Evolutionary conservation across 495 filamentous ascomycete species (phyloP), one percentile per base, ranked within the genome.

Genomic region (Hypoxylon cercidicola): DNA sequence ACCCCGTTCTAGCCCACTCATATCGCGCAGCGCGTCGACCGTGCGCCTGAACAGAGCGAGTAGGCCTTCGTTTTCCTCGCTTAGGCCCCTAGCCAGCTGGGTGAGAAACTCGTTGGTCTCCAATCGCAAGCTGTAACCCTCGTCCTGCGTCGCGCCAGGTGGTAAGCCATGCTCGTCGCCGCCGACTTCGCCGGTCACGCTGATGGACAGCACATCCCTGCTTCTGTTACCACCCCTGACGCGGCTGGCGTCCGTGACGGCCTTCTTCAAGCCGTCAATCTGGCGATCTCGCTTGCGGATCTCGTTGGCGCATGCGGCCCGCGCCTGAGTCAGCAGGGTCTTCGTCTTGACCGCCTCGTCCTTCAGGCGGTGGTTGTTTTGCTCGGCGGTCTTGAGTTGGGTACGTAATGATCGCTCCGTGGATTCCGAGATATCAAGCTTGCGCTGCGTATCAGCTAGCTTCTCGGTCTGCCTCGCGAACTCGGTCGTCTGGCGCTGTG

Each of bases 51-150:
- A 79, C 39, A 97, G 81, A 1, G 80, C 81, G 8, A 95, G 88
- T 19, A 99, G 71, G 1, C 85, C 84, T 72, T 98, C 95, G 64
- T 99, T 99, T 74, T 99, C 95, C 66, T 97, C 93, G 64, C 93
- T 96, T 34, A 98, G 78, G 13, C 87, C 88, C 77, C 93, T 92
- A 18, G 92, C 92, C 57, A 98, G 77, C 70, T 93, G 87, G 1
- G 95, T 96, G 44, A 99, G 79, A 73, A 97, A 98, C 46, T 92
- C 90, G 16, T 92, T 93, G 4, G 95, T 97, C 77, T 98, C 96
- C 65, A 90, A 85, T 54, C 87, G 85, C 59, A 98, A 74, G 67
- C 86, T 90, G 74, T 95, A 93, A 35, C 80, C 84, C 0, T 87
- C 85, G 44, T 85, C 82, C 20, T 82, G 78, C 1, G 87, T 72